Evolutionary conservation across 1,284 basidiomycete species (phyloP).

Genomic region (Puccinia brachypodii): DNA sequence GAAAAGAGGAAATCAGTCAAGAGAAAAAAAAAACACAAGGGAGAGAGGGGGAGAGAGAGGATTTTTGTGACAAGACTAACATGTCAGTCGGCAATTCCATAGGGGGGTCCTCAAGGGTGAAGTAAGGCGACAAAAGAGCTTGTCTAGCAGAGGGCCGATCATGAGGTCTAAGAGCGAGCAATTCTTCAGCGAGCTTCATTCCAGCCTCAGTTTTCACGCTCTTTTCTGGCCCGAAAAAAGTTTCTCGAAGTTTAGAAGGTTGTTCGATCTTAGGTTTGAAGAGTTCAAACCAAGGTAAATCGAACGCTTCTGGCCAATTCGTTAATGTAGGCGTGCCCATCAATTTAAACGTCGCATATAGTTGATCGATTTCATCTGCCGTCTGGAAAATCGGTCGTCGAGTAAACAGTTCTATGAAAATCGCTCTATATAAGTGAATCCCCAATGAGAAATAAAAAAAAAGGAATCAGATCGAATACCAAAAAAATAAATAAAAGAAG

Average conservation of each 20-base stretch:
- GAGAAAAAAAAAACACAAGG: neutral
- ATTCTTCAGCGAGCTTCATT: conserved; percentile 51
- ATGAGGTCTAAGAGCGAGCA: conserved; percentile 54
- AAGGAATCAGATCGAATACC: conserved; percentile 5
- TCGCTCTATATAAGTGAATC: conserved; percentile 67
- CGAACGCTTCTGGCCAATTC: conserved; percentile 77
- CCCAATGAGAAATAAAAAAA: neutral
- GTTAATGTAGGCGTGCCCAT: conserved; percentile 83
- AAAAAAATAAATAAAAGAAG: neutral
- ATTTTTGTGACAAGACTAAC: conserved; percentile 24
- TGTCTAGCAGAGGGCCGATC: conserved; percentile 52
- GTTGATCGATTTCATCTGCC: conserved; percentile 92
- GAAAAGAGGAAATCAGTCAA: neutral
- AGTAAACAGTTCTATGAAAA: conserved; percentile 95
- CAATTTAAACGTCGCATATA: conserved; percentile 85
- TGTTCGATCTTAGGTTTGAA: conserved; percentile 78
- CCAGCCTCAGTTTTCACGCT: conserved; percentile 51
- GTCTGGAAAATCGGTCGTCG: conserved; percentile 95
- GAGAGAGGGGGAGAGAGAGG: neutral
- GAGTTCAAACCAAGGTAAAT: conserved; percentile 97
- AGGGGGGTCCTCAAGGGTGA: conserved; percentile 51
- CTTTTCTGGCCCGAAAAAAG: conserved; percentile 61
- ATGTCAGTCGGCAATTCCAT: conserved; percentile 52
- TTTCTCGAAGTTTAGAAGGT: conserved; percentile 71
- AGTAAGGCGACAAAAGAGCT: conserved; percentile 53